phyloP scores from a whole-genome alignment of 257 asterid genomes.

The Penstemon newberryi region DNA sequence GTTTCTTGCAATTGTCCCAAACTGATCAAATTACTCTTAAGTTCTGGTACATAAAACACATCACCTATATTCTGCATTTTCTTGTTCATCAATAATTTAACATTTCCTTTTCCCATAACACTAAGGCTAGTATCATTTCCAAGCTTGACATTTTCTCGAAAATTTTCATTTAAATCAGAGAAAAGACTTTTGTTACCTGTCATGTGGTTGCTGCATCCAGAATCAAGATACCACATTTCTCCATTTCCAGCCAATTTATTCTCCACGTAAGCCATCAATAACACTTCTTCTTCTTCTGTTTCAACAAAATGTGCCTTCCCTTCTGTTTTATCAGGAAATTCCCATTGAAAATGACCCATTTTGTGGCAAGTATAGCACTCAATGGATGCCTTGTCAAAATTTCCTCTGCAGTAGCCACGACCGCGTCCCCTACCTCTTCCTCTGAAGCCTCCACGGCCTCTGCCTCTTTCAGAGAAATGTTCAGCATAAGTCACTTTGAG shows the following conservation, averaged over 20 bases:
- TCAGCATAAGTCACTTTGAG: slow-evolving; percentile 1
- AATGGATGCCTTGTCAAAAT: too few species aligned
- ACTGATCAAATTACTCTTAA: slow-evolving; percentile 23
- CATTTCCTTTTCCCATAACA: slow-evolving; percentile 14
- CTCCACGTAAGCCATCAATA: slow-evolving; percentile 24
- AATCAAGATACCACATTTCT: slow-evolving; percentile 27
- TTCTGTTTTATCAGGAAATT: slow-evolving; percentile 19
- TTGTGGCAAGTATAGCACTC: slow-evolving; percentile 23
- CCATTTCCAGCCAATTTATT: neutral
- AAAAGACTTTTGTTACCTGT: neutral
- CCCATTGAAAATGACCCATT: slow-evolving; percentile 18
- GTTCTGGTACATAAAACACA: slow-evolving; percentile 18
- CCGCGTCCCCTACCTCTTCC: slow-evolving; percentile 18
- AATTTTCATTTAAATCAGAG: slow-evolving; percentile 15
- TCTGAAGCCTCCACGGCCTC: too few species aligned
- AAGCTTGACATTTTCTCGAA: slow-evolving; percentile 17
- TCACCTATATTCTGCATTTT: too few species aligned
- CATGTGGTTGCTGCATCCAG: slow-evolving; percentile 24
- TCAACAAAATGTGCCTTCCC: slow-evolving; percentile 17
- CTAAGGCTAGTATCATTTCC: slow-evolving; percentile 11
- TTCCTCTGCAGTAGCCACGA: too few species aligned
- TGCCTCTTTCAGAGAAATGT: neutral
- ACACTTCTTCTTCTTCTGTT: slow-evolving; percentile 20
- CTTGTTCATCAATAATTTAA: slow-evolving; percentile 16
- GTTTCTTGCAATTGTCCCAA: slow-evolving; percentile 34